phyloP scores from a whole-genome alignment of 495 filamentous ascomycete genomes.

The Lophiotrema nucula region DNA sequence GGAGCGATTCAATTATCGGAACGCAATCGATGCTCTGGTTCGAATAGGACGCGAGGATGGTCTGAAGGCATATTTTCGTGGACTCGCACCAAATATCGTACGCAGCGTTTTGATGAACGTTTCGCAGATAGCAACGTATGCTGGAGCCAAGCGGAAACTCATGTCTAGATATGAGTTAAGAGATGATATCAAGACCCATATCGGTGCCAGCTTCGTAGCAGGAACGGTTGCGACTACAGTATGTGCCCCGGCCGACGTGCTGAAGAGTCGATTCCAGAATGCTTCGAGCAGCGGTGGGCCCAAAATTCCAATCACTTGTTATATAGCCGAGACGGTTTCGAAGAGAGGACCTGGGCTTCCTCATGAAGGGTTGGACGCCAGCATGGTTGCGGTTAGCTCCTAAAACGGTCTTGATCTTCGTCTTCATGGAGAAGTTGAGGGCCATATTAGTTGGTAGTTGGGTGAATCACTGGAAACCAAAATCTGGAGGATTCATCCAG shows the following conservation, averaged over 20 bases:
- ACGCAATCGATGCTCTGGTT: conserved; percentile 39
- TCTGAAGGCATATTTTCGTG: conserved; percentile 38
- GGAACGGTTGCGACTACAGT: conserved; percentile 45
- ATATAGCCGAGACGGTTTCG: conserved; percentile 33
- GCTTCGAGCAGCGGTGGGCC: conserved; percentile 1
- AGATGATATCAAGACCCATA: conserved; percentile 42
- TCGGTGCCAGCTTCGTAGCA: conserved; percentile 40
- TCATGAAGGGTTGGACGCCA: conserved; percentile 48
- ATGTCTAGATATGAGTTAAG: conserved; percentile 33
- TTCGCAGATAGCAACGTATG: conserved; percentile 43
- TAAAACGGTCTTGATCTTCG: conserved; percentile 45
- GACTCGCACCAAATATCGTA: conserved; percentile 42
- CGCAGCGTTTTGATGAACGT: conserved; percentile 47
- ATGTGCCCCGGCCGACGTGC: conserved; percentile 45
- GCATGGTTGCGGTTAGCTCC: conserved; percentile 46
- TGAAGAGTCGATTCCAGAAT: conserved; percentile 45
- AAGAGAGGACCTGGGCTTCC: conserved; percentile 42
- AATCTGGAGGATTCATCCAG: conserved; percentile 53
- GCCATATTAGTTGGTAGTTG: neutral
- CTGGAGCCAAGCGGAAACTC: conserved; percentile 38
- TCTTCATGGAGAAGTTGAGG: conserved; percentile 45
- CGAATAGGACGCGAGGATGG: conserved; percentile 43
- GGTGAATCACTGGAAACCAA: conserved; percentile 32
- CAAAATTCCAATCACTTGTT: conserved; percentile 29
- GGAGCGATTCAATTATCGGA: conserved; percentile 36